Evolutionary conservation across 768 basidiomycete genomes (phyloP).

Genomic region (Paxillus ammoniavirescens): DNA sequence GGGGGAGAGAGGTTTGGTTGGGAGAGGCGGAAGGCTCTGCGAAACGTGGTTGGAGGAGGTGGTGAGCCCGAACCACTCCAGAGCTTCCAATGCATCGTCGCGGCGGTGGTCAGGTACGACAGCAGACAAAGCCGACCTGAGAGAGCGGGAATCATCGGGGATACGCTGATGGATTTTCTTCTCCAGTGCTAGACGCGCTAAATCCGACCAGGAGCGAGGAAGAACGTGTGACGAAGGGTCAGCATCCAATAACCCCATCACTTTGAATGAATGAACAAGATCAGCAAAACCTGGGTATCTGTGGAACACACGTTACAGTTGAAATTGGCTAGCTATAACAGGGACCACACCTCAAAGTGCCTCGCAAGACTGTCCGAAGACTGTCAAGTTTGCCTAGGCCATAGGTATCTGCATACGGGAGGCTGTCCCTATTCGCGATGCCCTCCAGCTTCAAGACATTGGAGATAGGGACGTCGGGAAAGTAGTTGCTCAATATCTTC

Average conservation of each 20-base stretch:
- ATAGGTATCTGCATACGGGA: constrained; percentile 70
- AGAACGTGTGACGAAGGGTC: constrained; percentile 14
- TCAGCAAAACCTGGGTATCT: constrained; percentile 85
- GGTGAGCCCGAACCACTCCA: constrained; percentile 39
- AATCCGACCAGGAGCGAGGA: constrained; percentile 32
- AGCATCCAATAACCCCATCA: constrained; percentile 64
- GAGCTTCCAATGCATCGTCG: constrained; percentile 36
- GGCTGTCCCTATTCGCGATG: constrained; percentile 80
- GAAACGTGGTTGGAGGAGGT: constrained; percentile 6
- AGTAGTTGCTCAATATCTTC: constrained; percentile 53
- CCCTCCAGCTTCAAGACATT: constrained; percentile 72
- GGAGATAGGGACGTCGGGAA: constrained; percentile 67
- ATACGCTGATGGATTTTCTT: constrained; percentile 24
- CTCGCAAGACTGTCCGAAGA: constrained; percentile 71
- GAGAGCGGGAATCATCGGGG: constrained; percentile 30
- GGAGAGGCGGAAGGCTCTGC: constrained; percentile 41
- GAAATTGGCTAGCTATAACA: neutral
- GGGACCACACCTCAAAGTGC: constrained; percentile 67
- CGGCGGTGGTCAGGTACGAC: constrained; percentile 15
- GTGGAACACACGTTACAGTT: neutral
- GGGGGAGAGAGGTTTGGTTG: constrained; percentile 43
- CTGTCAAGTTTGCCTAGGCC: constrained; percentile 41
- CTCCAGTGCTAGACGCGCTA: constrained; percentile 36
- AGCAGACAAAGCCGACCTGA: constrained; percentile 32
- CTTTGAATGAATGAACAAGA: constrained; percentile 70